phyloP scores from a whole-genome alignment of 495 filamentous ascomycete species.

The Jackrogersella minutella region DNA sequence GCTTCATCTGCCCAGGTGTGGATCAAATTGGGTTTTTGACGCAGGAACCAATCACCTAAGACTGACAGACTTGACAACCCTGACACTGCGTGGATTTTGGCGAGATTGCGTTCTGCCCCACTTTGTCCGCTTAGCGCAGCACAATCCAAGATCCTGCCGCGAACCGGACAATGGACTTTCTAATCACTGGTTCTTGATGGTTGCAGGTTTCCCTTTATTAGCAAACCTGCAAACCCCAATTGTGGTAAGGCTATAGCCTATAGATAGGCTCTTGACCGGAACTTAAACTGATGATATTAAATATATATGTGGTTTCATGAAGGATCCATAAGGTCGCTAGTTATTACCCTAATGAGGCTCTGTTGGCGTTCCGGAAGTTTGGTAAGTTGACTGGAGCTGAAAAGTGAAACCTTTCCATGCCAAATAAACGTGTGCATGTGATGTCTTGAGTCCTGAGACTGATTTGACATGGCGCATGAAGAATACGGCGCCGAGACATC shows the following conservation, averaged over 20 bases:
- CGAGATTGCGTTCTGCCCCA: conserved; percentile 35
- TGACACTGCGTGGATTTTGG: conserved; percentile 24
- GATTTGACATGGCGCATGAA: neutral
- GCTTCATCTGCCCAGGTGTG: too few relatives aligned
- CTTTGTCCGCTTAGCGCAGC: conserved; percentile 12
- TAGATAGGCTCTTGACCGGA: neutral
- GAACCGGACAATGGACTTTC: conserved; percentile 14
- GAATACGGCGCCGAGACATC: neutral
- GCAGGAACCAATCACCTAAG: conserved; percentile 35
- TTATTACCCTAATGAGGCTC: conserved; percentile 18
- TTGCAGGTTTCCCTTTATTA: conserved; percentile 3
- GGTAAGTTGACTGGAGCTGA: neutral
- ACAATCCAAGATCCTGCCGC: conserved; percentile 33
- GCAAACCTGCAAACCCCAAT: neutral
- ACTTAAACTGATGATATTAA: neutral
- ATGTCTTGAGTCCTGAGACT: neutral
- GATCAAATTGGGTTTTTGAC: conserved; percentile 13
- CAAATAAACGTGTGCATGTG: neutral
- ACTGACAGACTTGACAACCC: conserved; percentile 7
- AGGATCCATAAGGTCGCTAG: neutral
- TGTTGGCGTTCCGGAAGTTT: conserved; percentile 2
- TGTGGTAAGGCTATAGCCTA: neutral
- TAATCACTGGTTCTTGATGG: neutral
- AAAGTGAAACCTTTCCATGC: neutral
- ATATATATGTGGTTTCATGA: neutral